Base-by-base conservation (phyloP, 1,284 basidiomycete genomes). In the Tylopilus sp. region DNA sequence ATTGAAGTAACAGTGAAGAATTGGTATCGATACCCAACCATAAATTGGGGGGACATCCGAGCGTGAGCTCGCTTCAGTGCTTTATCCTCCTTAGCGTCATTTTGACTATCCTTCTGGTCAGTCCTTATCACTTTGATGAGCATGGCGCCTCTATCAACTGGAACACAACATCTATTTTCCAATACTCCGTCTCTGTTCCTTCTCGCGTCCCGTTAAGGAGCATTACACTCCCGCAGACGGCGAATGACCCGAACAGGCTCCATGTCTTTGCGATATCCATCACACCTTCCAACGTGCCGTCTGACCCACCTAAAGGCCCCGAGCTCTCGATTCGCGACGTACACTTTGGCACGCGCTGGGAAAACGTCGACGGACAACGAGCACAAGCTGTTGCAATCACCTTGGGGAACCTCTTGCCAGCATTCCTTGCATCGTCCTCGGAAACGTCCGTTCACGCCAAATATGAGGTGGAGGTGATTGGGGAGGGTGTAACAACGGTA, bases 261-360 rank as follows among this genome's bases (percentile, higher is more conserved):
- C 86, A 87, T 64, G 62, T 87, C 26, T 87, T 87, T 57, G 83
- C 81, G 0, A 72, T 87, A 55, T 80, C 84, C 0, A 67, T 84
- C 44, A 78, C 83, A 0, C 79, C 81, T 3, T 81, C 81, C 2
- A 61, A 66, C 3, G n/a, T 65, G 4, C 63, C 71, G 4, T n/a
- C 69, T 36, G 12, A 56, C 56, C 9, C 58, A 44, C 66, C 29
- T 16, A 68, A 32, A 16, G 64, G 64, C 4, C 80, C 80, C 0
- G 72, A 71, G 4, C 74, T 84, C 24, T 77, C 81, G 7, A 68
- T 87, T 53, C 81, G 81, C 41, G 73, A 74, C 9, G 80, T 79
- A 0, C 77, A 80, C 8, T 85, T 85, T 61, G 82, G 81, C 7
- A 80, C 79, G 2, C 77, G 82, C 18, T 87, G 84, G 84, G 81